Percentiles rank a stretch among this genome's conserved stretches.
Conservation (phyloP, 129 eudicot species). For the Centrapalus pauciflorus region DNA sequence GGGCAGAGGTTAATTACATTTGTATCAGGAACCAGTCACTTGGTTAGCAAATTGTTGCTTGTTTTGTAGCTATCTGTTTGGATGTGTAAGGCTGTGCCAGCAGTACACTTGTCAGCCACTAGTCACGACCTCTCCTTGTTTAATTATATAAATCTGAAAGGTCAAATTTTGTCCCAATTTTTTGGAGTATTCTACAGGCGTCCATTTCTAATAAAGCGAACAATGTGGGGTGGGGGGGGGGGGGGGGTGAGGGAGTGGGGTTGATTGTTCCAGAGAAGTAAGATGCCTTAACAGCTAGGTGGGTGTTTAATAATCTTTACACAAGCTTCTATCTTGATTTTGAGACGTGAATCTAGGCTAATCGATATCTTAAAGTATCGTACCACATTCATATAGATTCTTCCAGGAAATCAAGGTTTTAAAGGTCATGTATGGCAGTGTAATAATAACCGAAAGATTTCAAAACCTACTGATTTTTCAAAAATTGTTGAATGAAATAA, state of each 20-base stretch:
- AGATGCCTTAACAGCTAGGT: neutral
- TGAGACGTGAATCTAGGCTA: neutral
- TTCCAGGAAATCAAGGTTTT: too few relatives aligned
- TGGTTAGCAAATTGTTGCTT: conserved; percentile 22
- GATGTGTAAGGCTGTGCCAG: neutral
- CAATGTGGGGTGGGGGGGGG: neutral
- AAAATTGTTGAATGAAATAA: too few relatives aligned
- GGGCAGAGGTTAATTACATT: neutral
- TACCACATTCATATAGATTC: neutral
- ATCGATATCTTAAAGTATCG: neutral
- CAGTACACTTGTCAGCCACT: conserved; percentile 9
- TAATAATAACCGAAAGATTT: too few relatives aligned
- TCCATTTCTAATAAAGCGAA: neutral
- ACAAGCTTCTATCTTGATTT: conserved; percentile 4
- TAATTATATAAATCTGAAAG: neutral
- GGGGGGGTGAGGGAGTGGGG: too few relatives aligned
- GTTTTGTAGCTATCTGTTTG: conserved; percentile 30
- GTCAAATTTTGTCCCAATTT: conserved; percentile 16
- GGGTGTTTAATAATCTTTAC: too few relatives aligned
- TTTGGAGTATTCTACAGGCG: neutral
- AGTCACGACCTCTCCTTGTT: neutral
- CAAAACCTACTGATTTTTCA: too few relatives aligned
- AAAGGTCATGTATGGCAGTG: too few relatives aligned
- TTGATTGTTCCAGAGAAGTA: neutral
- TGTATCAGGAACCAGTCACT: conserved; percentile 10